Conservation (phyloP, 2,329 filamentous ascomycete genomes). For the Epichloe coenophiala region DNA sequence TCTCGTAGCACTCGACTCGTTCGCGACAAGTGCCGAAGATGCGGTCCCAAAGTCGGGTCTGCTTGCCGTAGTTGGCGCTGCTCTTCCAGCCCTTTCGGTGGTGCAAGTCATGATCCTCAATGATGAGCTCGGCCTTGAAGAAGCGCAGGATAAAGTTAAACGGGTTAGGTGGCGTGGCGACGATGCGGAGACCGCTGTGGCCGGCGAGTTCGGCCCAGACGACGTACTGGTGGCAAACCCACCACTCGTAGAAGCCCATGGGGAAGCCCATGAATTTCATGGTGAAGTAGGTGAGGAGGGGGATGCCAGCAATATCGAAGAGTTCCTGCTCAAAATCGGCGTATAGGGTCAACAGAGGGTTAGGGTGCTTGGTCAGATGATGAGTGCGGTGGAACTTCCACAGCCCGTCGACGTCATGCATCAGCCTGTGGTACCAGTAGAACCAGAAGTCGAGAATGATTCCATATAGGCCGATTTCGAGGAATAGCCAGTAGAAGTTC, state of each 20-base stretch:
- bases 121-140: slow-evolving; percentile 2
- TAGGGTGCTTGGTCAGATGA: slow-evolving; percentile 6
- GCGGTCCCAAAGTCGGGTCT: slow-evolving; percentile 4
- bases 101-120: slow-evolving; percentile 6
- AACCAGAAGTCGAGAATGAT: slow-evolving; percentile 6
- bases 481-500: not conserved
- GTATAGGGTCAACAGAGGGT: slow-evolving; percentile 3
- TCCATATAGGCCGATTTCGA: slow-evolving; percentile 1
- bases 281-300: slow-evolving; percentile 4
- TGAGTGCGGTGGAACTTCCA: slow-evolving; percentile 6
- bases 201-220: slow-evolving; percentile 5
- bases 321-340: slow-evolving; percentile 5
- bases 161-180: slow-evolving; percentile 2
- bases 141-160: slow-evolving; percentile 3
- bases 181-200: slow-evolving; percentile 2
- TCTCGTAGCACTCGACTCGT: slow-evolving; percentile 2
- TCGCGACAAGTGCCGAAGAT: slow-evolving; percentile 4
- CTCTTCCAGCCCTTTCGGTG: slow-evolving; percentile 6
- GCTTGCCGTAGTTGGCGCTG: slow-evolving; percentile 6
- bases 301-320: slow-evolving; percentile 4
- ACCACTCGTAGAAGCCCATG: slow-evolving; percentile 6
- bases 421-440: slow-evolving; percentile 7
- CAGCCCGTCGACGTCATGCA: slow-evolving; percentile 3
- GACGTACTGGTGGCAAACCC: slow-evolving; percentile 6
- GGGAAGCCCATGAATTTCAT: slow-evolving; percentile 5